phyloP scores from a whole-genome alignment of 2,329 filamentous ascomycete species.

The Aspergillus sp. region DNA sequence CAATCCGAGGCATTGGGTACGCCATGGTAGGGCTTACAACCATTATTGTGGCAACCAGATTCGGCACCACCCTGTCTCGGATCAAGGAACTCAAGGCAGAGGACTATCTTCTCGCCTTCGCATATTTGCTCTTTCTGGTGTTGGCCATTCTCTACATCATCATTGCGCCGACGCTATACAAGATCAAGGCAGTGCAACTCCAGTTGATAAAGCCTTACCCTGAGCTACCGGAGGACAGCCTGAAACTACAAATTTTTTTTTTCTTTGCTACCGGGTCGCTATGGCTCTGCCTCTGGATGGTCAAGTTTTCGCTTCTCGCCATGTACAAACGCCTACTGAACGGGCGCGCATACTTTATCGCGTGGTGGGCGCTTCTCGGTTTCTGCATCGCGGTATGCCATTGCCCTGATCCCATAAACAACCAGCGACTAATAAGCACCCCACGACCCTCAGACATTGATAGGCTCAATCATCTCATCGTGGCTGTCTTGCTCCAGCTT shows the following conservation, averaged over 20 bases:
- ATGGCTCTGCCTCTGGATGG: constrained; percentile 40
- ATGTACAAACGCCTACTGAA: constrained; percentile 38
- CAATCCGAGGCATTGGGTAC: constrained; percentile 15
- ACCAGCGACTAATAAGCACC: neutral
- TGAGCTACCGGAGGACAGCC: constrained; percentile 28
- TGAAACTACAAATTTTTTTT: constrained; percentile 35
- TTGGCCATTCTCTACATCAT: constrained; percentile 34
- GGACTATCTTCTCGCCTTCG: constrained; percentile 25
- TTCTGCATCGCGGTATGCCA: constrained; percentile 33
- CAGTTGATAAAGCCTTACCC: constrained; percentile 25
- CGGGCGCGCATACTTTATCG: constrained; percentile 31
- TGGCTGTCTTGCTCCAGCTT: constrained; percentile 33
- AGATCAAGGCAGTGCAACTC: constrained; percentile 22
- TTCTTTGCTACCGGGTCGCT: constrained; percentile 38
- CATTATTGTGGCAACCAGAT: constrained; percentile 13
- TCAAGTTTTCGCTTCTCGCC: constrained; percentile 40
- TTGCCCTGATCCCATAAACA: neutral
- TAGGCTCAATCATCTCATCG: constrained; percentile 36
- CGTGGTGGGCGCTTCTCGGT: constrained; percentile 33
- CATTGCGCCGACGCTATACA: constrained; percentile 32
- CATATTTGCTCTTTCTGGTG: constrained; percentile 26
- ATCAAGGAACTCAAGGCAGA: constrained; percentile 21
- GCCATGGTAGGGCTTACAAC: constrained; percentile 19
- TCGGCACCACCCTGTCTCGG: constrained; percentile 13
- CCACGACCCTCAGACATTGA: constrained; percentile 26